These are phyloP conservation scores for Ogataea sp. DNA, from an alignment of 805 yeast species.

Conservation along the genomic window DNA sequence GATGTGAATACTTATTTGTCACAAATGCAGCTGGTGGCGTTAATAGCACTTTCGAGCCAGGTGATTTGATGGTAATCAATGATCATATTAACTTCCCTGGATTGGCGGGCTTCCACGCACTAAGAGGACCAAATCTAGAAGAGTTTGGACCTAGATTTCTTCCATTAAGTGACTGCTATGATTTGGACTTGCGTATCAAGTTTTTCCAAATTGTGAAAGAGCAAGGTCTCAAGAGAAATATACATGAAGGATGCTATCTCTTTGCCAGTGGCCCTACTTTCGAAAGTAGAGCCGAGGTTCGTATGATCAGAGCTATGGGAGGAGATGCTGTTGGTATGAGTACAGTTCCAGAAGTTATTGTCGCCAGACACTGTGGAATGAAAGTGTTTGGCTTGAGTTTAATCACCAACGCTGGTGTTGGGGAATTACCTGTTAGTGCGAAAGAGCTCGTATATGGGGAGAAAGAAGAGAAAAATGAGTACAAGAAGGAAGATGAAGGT, in stretches of 20 bases:
- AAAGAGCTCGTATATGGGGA: conserved; percentile 28
- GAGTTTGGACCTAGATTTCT: conserved; percentile 80
- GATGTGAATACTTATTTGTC: conserved; percentile 55
- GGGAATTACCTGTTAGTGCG: conserved; percentile 61
- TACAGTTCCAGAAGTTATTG: conserved; percentile 92
- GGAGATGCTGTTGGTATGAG: conserved; percentile 98
- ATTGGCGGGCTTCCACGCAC: conserved; percentile 77
- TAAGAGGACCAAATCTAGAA: conserved; percentile 79
- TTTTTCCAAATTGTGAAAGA: conserved; percentile 38
- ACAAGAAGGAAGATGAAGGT: conserved; percentile 41
- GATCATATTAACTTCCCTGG: conserved; percentile 94
- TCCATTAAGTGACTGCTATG: conserved; percentile 87
- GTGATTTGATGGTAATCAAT: conserved; percentile 83
- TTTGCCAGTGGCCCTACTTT: conserved; percentile 92
- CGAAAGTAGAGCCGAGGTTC: conserved; percentile 88
- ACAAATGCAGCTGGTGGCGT: conserved; percentile 98
- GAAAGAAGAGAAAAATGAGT: conserved; percentile 21
- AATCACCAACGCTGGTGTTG: conserved; percentile 78
- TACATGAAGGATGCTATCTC: conserved; percentile 83
- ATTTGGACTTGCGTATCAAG: conserved; percentile 55
- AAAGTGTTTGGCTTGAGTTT: conserved; percentile 77
- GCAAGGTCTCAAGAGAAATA: conserved; percentile 41
- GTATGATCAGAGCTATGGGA: conserved; percentile 62
- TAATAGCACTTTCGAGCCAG: conserved; percentile 58
- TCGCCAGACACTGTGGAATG: conserved; percentile 84